phyloP scores from a whole-genome alignment of 345 rosid genomes.

The Heritiera littoralis region DNA sequence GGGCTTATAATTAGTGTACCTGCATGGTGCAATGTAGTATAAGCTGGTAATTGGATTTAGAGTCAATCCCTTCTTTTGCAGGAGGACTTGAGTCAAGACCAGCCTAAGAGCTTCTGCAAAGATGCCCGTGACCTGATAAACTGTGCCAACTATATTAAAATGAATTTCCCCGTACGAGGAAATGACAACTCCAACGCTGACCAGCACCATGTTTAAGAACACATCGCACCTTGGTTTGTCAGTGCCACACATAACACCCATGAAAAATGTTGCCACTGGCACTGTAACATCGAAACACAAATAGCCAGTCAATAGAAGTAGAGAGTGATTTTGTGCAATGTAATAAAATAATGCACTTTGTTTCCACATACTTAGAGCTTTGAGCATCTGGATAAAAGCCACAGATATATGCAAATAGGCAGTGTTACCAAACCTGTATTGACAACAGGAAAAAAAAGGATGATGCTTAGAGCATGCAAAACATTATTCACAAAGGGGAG shows the following conservation, averaged over 20 bases:
- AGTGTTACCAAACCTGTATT: slow-evolving; percentile 90
- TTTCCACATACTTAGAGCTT: slow-evolving; percentile 81
- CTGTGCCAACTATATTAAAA: slow-evolving; percentile 88
- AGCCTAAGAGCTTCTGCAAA: slow-evolving; percentile 96
- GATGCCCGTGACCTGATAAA: slow-evolving; percentile 93
- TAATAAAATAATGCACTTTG: slow-evolving; percentile 16
- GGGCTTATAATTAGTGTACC: slow-evolving; percentile 44
- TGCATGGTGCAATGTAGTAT: slow-evolving; percentile 98
- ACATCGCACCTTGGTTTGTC: slow-evolving; percentile 90
- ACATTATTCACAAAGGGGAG: background rate
- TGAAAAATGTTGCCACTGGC: slow-evolving; percentile 91
- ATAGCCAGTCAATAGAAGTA: slow-evolving; percentile 23
- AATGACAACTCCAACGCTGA: slow-evolving; percentile 92
- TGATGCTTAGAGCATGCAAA: background rate
- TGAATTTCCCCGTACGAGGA: slow-evolving; percentile 97
- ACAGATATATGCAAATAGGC: slow-evolving; percentile 88
- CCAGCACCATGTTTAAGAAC: slow-evolving; percentile 89
- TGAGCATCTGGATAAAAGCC: slow-evolving; percentile 99
- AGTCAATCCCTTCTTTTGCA: slow-evolving; percentile 90
- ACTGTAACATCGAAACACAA: slow-evolving; percentile 57
- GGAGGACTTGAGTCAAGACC: slow-evolving; percentile 93
- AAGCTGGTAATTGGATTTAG: slow-evolving; percentile 93
- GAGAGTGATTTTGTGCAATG: slow-evolving; percentile 8
- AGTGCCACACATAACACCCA: slow-evolving; percentile 90
- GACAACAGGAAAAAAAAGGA: slow-evolving; percentile 21